Evolutionary conservation across 192 early-diverging fungal genomes (phyloP), one percentile per base, ranked within the genome.

Genomic region (Lobulomyces angularis): DNA sequence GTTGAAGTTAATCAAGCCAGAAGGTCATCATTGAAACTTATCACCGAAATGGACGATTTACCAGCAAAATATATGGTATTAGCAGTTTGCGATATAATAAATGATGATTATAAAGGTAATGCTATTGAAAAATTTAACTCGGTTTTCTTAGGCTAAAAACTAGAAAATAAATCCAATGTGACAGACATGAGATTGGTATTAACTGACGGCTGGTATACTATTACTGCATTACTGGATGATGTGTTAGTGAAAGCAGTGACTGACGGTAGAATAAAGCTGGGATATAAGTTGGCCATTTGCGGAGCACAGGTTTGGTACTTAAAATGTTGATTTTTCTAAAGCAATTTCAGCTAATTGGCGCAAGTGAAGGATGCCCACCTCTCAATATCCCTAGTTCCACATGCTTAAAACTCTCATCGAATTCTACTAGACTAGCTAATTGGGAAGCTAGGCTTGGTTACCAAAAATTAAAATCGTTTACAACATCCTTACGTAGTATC

Each of bases 161-260:
- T n/a, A 27, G 17, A 8, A 56, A 31, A 20, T 48, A 6, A 9
- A 1, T 0, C 8, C 14, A 16, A 53, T 8, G 18, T 21, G 33
- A n/a, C n/a, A n/a, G n/a, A n/a, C n/a, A n/a, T 19, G 28, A 48
- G 26, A 3, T 46, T 71, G 18, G 37, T 67, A 29, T 47, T 84
- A 30, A 79, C 82, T 3, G 82, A 84, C 56, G 82, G 82, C 11
- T 84, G 82, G 82, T 84, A 84, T 40, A 18, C 48, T 22, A 60
- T 84, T 3, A 48, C 58, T 8, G 71, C 74, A 2, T 28, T 35
- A 0, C 24, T 84, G 11, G 82, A 84, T 43, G 14, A 26, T 8
- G 30, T 47, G 14, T 37, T 84, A 43, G 39, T 37, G 26, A 21
- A 36, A 11, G 53, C 59, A 0, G 45, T 79, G 0, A 45, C 47